phyloP scores from a whole-genome alignment of 495 filamentous ascomycete species.

The Penicillium salamii region DNA sequence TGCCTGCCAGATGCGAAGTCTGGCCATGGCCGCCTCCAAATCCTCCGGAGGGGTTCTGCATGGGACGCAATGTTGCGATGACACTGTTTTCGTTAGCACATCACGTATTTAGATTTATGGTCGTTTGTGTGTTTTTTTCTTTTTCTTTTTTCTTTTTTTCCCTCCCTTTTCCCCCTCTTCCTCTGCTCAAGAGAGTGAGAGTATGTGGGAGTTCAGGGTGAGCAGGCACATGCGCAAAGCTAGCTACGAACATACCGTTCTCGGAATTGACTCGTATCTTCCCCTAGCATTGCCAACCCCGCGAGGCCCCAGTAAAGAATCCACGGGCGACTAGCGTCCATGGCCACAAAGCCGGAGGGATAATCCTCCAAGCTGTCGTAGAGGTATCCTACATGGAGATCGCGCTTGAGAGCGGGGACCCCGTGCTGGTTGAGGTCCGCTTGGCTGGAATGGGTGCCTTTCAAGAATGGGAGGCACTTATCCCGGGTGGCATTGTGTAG shows the following conservation, averaged over 20 bases:
- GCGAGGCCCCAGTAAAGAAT: constrained; percentile 86
- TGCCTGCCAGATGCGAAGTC: constrained; percentile 79
- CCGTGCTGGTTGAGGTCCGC: constrained; percentile 62
- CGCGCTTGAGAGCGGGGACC: constrained; percentile 68
- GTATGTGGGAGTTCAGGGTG: too few species aligned
- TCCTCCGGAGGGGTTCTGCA: constrained; percentile 81
- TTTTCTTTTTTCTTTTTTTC: not conserved
- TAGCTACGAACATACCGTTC: constrained; percentile 42
- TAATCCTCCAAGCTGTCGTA: constrained; percentile 62
- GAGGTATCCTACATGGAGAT: constrained; percentile 73
- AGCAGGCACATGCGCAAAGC: too few species aligned
- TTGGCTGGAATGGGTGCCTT: constrained; percentile 34
- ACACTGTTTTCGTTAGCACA: constrained; percentile 42
- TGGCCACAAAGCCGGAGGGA: constrained; percentile 59
- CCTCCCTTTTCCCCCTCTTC: too few species aligned
- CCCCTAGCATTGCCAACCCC: constrained; percentile 68
- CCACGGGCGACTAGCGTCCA: constrained; percentile 89
- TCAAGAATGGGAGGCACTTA: constrained; percentile 68
- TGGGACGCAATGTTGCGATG: constrained; percentile 65
- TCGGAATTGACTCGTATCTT: constrained; percentile 68
- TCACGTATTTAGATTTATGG: too few species aligned
- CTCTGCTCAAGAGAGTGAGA: too few species aligned
- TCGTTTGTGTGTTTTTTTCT: too few species aligned
- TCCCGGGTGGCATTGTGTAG: constrained; percentile 65
- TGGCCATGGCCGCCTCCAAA: constrained; percentile 96